These are phyloP conservation scores for Leccinum variicolor DNA, from an alignment of 768 basidiomycete genomes.

Conservation along the genomic window DNA sequence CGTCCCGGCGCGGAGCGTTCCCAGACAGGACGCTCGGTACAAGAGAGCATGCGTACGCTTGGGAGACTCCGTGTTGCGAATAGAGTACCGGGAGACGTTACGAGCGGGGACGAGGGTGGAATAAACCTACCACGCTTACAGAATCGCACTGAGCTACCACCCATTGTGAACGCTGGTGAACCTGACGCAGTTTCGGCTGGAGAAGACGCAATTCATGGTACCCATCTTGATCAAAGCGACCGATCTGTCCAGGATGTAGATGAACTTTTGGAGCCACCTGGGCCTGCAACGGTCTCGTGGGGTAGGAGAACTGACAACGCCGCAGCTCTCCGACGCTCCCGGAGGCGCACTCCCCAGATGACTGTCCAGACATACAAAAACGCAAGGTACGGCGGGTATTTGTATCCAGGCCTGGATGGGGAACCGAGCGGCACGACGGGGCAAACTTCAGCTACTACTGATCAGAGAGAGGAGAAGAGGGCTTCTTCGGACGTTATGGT, in stretches of 20 bases:
- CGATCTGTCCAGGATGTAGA: conserved; percentile 2
- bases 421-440: background rate
- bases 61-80: conserved; percentile 50
- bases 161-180: background rate
- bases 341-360: conserved; percentile 4
- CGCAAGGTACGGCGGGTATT: conserved; percentile 13
- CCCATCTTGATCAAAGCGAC: background rate
- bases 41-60: conserved; percentile 35
- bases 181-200: background rate
- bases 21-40: conserved; percentile 21
- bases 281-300: conserved; percentile 25
- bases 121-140: conserved; percentile 3
- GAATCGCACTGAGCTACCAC: background rate
- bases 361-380: conserved; percentile 7
- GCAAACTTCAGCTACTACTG: background rate
- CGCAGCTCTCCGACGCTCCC: conserved; percentile 18
- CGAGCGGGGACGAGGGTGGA: conserved; percentile 34
- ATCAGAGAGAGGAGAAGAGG: background rate
- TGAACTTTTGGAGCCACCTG: conserved; percentile 13
- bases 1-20: conserved; percentile 16
- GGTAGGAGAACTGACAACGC: conserved; percentile 27
- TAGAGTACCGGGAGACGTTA: conserved; percentile 43
- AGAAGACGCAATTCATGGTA: background rate
- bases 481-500: background rate
- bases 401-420: conserved; percentile 5